Percentiles rank a stretch among this genome's conserved stretches.
These are phyloP conservation scores for Cicer arietinum DNA, from an alignment of 306 rosid genomes.

Conservation along the genomic window DNA sequence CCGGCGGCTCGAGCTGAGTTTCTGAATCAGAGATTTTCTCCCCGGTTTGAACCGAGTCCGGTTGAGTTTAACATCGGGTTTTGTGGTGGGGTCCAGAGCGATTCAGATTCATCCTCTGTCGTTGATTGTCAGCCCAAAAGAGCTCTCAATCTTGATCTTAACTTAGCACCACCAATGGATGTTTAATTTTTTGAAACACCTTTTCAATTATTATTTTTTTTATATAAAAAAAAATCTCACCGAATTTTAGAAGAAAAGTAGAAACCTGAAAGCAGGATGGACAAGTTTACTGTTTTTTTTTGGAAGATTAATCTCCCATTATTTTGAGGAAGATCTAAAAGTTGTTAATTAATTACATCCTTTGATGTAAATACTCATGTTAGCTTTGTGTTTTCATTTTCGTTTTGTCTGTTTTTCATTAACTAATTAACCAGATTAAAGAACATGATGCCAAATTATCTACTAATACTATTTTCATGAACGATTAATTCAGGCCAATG, in stretches of 20 bases:
- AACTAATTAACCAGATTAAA: conserved; percentile 24
- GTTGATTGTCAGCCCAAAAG: conserved; percentile 56
- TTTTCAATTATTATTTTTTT: neutral
- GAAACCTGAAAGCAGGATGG: conserved; percentile 11
- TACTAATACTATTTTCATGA: conserved; percentile 6
- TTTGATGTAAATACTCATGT: conserved; percentile 38
- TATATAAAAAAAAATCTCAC: neutral
- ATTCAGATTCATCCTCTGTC: conserved; percentile 60
- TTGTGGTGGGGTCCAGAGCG: conserved; percentile 51
- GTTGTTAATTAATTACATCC: conserved; percentile 33
- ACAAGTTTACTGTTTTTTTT: neutral
- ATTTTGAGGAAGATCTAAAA: conserved; percentile 36
- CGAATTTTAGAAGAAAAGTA: neutral
- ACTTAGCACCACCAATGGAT: conserved; percentile 68
- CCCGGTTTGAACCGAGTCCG: conserved; percentile 48
- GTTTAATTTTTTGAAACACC: conserved; percentile 32
- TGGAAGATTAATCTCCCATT: conserved; percentile 39
- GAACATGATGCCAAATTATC: conserved; percentile 26
- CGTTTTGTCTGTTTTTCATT: neutral
- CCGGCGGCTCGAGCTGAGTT: conserved; percentile 36
- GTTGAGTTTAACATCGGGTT: conserved; percentile 40
- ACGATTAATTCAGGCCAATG: neutral
- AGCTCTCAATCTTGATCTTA: conserved; percentile 67
- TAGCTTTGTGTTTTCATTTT: conserved; percentile 2
- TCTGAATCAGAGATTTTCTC: conserved; percentile 48